Evolutionary conservation across 805 yeast species (phyloP).

Genomic region (Metschnikowia sp.): DNA sequence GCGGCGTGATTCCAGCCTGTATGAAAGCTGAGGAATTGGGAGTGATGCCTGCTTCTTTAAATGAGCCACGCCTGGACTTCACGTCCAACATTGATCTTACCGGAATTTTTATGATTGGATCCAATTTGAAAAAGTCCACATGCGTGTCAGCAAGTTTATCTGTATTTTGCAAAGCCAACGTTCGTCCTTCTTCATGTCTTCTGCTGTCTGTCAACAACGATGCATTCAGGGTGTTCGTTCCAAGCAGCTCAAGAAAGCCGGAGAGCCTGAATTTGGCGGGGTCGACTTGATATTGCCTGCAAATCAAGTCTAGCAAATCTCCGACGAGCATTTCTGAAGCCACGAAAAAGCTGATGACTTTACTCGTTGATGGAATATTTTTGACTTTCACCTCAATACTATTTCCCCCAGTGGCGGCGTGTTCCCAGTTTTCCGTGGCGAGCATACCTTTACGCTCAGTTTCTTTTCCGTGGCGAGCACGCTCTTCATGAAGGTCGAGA

Average conservation of each 20-base stretch:
- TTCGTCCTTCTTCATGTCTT: background rate
- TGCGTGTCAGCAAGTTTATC: conserved; percentile 7
- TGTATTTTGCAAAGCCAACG: conserved; percentile 8
- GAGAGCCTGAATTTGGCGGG: conserved; percentile 25
- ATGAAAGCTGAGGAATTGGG: conserved; percentile 25
- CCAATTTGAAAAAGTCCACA: conserved; percentile 19
- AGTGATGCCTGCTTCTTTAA: conserved; percentile 25
- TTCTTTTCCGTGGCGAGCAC: conserved; percentile 2
- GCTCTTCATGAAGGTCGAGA: conserved; percentile 18
- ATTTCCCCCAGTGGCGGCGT: conserved; percentile 6
- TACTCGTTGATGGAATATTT: conserved; percentile 13
- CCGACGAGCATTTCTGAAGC: conserved; percentile 15
- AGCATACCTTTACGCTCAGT: conserved; percentile 6
- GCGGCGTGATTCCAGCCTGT: conserved; percentile 24
- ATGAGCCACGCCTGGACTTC: conserved; percentile 8
- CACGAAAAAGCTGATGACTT: conserved; percentile 15
- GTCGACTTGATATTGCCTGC: conserved; percentile 28
- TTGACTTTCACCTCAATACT: conserved; percentile 16
- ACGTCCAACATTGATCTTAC: conserved; percentile 15
- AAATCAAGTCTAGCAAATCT: conserved; percentile 21
- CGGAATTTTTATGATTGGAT: conserved; percentile 13
- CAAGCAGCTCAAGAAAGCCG: conserved; percentile 9
- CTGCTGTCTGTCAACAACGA: conserved; percentile 2
- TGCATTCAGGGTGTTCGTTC: background rate
- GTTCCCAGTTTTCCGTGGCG: conserved; percentile 1